Percentiles rank a stretch among this genome's conserved stretches.
Evolutionary conservation across 257 asterid genomes (phyloP).

Genomic region (Eucommia ulmoides): DNA sequence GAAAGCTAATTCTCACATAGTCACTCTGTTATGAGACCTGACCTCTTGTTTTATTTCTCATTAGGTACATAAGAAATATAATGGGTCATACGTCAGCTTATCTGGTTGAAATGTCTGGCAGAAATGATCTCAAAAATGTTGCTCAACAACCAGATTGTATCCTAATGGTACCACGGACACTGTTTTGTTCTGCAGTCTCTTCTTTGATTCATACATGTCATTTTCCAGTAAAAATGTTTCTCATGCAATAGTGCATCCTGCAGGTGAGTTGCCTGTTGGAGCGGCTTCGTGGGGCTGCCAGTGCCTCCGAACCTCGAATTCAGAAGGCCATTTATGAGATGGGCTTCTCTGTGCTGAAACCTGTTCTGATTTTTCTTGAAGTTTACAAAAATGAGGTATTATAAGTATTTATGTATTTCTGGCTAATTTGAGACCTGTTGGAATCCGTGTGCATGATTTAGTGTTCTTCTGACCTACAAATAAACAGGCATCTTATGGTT

Average conservation of each 20-base stretch:
- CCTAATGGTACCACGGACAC: constrained; percentile 40
- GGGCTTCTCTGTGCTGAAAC: constrained; percentile 66
- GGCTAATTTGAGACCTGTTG: too few species aligned
- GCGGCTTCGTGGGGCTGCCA: constrained; percentile 96
- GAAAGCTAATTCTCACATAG: too few species aligned
- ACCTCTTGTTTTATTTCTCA: constrained; percentile 12
- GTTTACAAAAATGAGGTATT: constrained; percentile 80
- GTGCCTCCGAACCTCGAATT: constrained; percentile 79
- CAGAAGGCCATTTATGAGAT: constrained; percentile 84
- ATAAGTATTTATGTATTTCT: too few species aligned
- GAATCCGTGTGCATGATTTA: too few species aligned
- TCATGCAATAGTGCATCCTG: constrained; percentile 13
- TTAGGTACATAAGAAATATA: constrained; percentile 61
- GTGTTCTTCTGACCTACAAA: too few species aligned
- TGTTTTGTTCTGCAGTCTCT: background rate
- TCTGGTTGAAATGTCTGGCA: constrained; percentile 63
- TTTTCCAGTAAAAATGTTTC: background rate
- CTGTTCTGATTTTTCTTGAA: constrained; percentile 65
- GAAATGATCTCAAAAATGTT: constrained; percentile 56
- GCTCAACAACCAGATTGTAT: constrained; percentile 83
- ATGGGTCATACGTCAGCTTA: constrained; percentile 60
- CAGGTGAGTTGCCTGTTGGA: constrained; percentile 90
- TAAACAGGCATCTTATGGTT: too few species aligned
- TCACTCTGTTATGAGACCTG: too few species aligned
- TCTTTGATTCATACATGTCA: background rate